Percentiles rank a stretch among this genome's conserved stretches.
phyloP scores from a whole-genome alignment of 2,329 filamentous ascomycete genomes.

The Didymella exigua region DNA sequence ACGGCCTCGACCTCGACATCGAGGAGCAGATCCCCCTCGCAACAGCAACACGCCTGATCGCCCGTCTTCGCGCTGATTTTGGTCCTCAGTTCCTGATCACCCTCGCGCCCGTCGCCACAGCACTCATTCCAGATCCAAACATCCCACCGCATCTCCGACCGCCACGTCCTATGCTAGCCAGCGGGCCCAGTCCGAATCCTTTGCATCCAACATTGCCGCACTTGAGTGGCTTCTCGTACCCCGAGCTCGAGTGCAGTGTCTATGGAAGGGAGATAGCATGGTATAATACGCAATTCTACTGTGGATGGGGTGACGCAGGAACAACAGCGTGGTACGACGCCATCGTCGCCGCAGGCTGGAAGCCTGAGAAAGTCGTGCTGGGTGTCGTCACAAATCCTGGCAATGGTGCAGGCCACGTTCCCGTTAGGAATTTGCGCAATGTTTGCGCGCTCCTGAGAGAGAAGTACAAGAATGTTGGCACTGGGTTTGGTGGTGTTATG shows the following conservation, averaged over 20 bases:
- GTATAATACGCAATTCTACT: slow-evolving; percentile 95
- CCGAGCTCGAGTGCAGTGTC: slow-evolving; percentile 65
- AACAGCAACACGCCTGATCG: slow-evolving; percentile 62
- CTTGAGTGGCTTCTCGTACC: slow-evolving; percentile 83
- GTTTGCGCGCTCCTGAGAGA: slow-evolving; percentile 64
- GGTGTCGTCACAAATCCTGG: slow-evolving; percentile 79
- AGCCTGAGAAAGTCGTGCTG: slow-evolving; percentile 73
- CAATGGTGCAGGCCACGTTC: slow-evolving; percentile 70
- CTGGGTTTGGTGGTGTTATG: slow-evolving; percentile 82
- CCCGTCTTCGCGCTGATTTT: slow-evolving; percentile 65
- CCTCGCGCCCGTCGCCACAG: slow-evolving; percentile 80
- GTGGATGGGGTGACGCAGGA: slow-evolving; percentile 77
- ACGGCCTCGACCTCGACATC: slow-evolving; percentile 50
- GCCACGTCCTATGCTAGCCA: slow-evolving; percentile 37
- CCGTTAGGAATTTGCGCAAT: slow-evolving; percentile 61
- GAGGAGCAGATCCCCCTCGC: slow-evolving; percentile 75
- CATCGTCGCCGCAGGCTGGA: slow-evolving; percentile 69
- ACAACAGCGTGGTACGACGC: slow-evolving; percentile 58
- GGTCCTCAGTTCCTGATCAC: slow-evolving; percentile 75
- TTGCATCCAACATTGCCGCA: slow-evolving; percentile 55
- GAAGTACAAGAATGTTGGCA: slow-evolving; percentile 56
- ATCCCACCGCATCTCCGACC: slow-evolving; percentile 39
- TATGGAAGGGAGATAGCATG: slow-evolving; percentile 66
- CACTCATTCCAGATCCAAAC: slow-evolving; percentile 60
- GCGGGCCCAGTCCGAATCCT: slow-evolving; percentile 40